phyloP scores from a whole-genome alignment of 106 monocot genomes.

The Acorus calamus region DNA sequence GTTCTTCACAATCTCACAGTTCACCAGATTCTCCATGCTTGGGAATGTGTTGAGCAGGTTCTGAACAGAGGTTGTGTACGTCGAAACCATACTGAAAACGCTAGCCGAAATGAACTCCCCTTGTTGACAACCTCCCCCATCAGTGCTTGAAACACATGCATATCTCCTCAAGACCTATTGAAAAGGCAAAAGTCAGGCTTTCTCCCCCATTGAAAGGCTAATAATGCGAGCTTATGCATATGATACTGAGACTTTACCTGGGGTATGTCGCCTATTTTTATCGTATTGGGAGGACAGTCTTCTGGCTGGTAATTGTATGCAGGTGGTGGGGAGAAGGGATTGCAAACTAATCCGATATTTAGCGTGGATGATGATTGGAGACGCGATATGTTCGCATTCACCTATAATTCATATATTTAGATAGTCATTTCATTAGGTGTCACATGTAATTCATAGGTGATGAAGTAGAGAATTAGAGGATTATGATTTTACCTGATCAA shows the following conservation, averaged over 20 bases:
- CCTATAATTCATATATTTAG: constrained; percentile 32
- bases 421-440: not conserved
- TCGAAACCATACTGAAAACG: constrained; percentile 21
- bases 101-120: constrained; percentile 41
- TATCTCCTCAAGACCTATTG: constrained; percentile 48
- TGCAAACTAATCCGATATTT: constrained; percentile 53
- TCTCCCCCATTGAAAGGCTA: too few species aligned
- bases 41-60: constrained; percentile 57
- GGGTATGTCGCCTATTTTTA: constrained; percentile 68
- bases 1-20: constrained; percentile 63
- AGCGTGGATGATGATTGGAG: constrained; percentile 19
- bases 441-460: not conserved
- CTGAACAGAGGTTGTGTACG: constrained; percentile 63
- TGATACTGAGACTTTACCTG: constrained; percentile 23
- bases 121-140: constrained; percentile 19
- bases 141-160: constrained; percentile 26
- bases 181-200: too few species aligned
- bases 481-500: constrained; percentile 45
- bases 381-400: constrained; percentile 63
- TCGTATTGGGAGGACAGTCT: constrained; percentile 59
- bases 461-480: too few species aligned
- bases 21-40: constrained; percentile 43
- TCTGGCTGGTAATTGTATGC: constrained; percentile 64
- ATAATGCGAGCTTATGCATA: too few species aligned
- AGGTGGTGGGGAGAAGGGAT: constrained; percentile 84